Conservation (phyloP, 1,284 basidiomycete genomes). For the Leucoagaricus sp. region DNA sequence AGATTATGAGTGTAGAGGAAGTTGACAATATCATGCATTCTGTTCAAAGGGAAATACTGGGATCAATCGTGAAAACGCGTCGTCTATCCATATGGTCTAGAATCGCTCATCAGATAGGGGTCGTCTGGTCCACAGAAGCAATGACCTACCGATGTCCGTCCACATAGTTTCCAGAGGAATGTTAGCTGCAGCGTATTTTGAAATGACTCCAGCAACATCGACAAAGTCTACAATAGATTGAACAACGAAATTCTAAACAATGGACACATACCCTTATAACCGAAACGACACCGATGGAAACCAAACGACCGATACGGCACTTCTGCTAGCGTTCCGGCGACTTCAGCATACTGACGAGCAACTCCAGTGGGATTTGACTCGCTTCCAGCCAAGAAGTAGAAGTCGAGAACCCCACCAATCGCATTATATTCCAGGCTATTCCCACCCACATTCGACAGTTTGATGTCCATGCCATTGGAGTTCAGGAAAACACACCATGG, state of each 20-base stretch:
- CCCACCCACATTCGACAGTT: slow-evolving; percentile 47
- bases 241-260: neutral
- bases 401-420: slow-evolving; percentile 71
- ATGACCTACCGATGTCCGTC: slow-evolving; percentile 73
- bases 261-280: slow-evolving; percentile 50
- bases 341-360: slow-evolving; percentile 64
- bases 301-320: slow-evolving; percentile 74
- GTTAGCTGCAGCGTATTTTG: slow-evolving; percentile 56
- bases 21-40: slow-evolving; percentile 64
- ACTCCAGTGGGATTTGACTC: slow-evolving; percentile 60
- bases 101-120: too few relatives aligned
- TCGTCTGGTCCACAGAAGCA: too few relatives aligned
- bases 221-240: slow-evolving; percentile 47
- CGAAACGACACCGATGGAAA: slow-evolving; percentile 72
- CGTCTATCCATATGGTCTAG: slow-evolving; percentile 73
- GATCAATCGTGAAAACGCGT: slow-evolving; percentile 70
- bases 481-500: slow-evolving; percentile 71
- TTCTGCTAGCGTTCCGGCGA: slow-evolving; percentile 64
- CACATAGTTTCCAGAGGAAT: slow-evolving; percentile 79
- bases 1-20: slow-evolving; percentile 58
- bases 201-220: slow-evolving; percentile 60
- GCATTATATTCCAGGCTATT: slow-evolving; percentile 68
- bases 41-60: slow-evolving; percentile 61
- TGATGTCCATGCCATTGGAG: slow-evolving; percentile 76
- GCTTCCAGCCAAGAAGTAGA: slow-evolving; percentile 76